A percentile compares a stretch with the other conserved stretches of the same genome.
These are phyloP conservation scores for Russula sp. DNA, from an alignment of 768 basidiomycete species.

Conservation along the genomic window DNA sequence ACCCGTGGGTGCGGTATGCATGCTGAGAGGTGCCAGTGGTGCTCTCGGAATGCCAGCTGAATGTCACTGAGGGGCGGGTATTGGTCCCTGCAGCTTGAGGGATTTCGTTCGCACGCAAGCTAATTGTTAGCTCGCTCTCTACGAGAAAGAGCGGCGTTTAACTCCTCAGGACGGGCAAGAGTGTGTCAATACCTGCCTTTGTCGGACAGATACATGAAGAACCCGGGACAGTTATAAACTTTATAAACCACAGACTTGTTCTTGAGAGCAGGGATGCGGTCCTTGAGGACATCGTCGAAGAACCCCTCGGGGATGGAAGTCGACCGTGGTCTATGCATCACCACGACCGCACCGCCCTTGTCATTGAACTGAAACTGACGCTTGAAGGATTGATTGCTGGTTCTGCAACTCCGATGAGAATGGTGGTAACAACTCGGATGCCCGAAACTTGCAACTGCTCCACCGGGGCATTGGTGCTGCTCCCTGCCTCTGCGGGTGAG, in stretches of 20 bases:
- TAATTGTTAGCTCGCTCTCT: slow-evolving; percentile 9
- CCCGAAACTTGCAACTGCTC: too few species aligned
- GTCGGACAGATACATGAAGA: slow-evolving; percentile 15
- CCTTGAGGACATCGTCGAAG: too few species aligned
- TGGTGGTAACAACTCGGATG: too few species aligned
- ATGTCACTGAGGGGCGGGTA: background rate
- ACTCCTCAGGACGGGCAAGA: background rate
- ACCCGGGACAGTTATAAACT: slow-evolving; percentile 6
- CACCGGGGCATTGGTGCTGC: too few species aligned
- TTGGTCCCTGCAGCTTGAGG: background rate
- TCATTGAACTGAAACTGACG: too few species aligned
- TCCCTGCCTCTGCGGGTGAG: too few species aligned
- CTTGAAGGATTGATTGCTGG: too few species aligned
- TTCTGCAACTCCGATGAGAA: background rate
- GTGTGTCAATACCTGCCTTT: background rate
- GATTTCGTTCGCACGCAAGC: background rate
- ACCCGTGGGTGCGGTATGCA: background rate
- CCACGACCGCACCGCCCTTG: too few species aligned
- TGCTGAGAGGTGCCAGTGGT: slow-evolving; percentile 4
- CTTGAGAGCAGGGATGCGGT: too few species aligned
- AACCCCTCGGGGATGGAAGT: too few species aligned
- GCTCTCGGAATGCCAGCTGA: slow-evolving; percentile 9
- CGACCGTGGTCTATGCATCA: too few species aligned
- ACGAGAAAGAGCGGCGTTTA: background rate
- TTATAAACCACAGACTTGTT: too few species aligned